Evolutionary conservation across 202 grass and related monocot genomes (phyloP).

Genomic region (Carex sylvatica): DNA sequence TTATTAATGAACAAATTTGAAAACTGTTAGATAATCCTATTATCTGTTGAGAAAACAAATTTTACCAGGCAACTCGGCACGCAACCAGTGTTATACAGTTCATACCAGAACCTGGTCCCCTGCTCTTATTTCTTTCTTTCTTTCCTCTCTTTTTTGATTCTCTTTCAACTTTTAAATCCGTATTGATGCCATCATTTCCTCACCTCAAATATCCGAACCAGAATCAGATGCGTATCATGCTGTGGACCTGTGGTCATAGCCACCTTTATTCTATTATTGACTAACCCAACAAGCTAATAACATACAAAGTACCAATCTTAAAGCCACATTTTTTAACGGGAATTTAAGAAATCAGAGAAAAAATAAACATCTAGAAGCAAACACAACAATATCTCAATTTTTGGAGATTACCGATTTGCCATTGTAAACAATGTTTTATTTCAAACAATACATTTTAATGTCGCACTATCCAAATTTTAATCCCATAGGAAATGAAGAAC

Average conservation of each 20-base stretch:
- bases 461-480: neutral
- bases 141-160: neutral
- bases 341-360: neutral
- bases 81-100: neutral
- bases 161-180: constrained; percentile 7
- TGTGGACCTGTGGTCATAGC: neutral
- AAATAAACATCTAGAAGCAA: neutral
- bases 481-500: neutral
- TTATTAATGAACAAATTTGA: neutral
- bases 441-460: neutral
- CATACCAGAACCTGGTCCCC: constrained; percentile 11
- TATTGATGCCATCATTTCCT: constrained; percentile 22
- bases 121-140: neutral
- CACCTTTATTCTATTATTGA: constrained; percentile 11
- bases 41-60: neutral
- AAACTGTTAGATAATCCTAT: neutral
- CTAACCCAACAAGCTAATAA: neutral
- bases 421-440: neutral
- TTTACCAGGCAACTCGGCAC: neutral
- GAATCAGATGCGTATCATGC: constrained; percentile 21
- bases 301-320: neutral
- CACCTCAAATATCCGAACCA: neutral
- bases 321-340: neutral
- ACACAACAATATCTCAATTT: neutral
- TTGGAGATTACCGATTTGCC: neutral